Evolutionary conservation across 2,329 filamentous ascomycete species (phyloP).

Genomic region (Elsinoe perseae): DNA sequence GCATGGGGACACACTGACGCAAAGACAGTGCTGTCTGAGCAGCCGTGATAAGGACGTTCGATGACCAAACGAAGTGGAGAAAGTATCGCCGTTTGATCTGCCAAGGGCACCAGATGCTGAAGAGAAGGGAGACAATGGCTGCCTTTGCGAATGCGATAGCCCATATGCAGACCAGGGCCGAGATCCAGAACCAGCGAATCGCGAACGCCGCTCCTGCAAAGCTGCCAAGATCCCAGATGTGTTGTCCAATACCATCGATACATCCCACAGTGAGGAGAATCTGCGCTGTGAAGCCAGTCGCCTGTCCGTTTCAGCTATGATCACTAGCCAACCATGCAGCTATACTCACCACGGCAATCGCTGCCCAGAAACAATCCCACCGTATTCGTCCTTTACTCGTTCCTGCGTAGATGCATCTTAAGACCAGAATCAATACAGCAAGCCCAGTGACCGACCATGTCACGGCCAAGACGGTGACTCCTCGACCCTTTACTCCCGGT

Average conservation of each 20-base stretch:
- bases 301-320: not conserved
- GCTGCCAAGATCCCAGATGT: not conserved
- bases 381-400: not conserved
- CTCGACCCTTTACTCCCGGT: not conserved
- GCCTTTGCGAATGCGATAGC: not conserved
- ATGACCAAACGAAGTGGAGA: not conserved
- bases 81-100: constrained; percentile 2
- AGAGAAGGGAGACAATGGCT: not conserved
- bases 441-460: not conserved
- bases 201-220: not conserved
- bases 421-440: not conserved
- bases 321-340: not conserved
- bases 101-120: constrained; percentile 9
- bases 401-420: constrained; percentile 4
- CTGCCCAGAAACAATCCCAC: constrained; percentile 8
- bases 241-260: constrained; percentile 1
- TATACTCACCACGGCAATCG: not conserved
- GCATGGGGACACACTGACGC: not conserved
- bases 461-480: not conserved
- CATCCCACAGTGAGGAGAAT: not conserved
- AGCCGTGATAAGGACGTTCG: not conserved
- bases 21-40: not conserved
- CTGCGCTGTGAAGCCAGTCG: not conserved
- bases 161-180: not conserved
- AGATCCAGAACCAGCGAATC: not conserved